Evolutionary conservation across 768 basidiomycete species (phyloP).

Genomic region (Pleurotus cornucopiae): DNA sequence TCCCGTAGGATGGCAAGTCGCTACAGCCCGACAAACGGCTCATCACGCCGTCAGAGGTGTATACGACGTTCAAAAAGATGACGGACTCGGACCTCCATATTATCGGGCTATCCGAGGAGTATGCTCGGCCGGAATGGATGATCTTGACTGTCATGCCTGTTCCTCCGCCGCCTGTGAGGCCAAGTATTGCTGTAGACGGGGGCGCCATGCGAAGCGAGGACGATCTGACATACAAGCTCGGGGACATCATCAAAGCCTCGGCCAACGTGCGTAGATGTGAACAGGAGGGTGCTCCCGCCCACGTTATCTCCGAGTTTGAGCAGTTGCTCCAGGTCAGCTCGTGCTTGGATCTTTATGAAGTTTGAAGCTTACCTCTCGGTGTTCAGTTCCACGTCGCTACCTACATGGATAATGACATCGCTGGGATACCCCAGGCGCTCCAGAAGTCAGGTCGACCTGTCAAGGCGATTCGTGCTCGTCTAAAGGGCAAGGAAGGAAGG

Average conservation of each 20-base stretch:
- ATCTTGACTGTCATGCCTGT: constrained; percentile 97
- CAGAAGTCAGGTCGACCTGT: constrained; percentile 98
- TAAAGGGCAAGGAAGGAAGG: constrained; percentile 99
- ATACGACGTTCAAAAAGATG: constrained; percentile 95
- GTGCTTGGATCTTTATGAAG: background rate
- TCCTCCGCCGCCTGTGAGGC: constrained; percentile 95
- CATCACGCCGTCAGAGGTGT: constrained; percentile 84
- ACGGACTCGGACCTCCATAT: constrained; percentile 82
- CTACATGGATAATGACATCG: constrained; percentile 99
- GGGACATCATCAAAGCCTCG: constrained; percentile 94
- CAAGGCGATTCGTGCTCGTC: constrained; percentile 94
- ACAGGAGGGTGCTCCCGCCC: constrained; percentile 94
- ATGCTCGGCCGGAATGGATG: constrained; percentile 99
- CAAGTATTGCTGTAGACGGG: constrained; percentile 95
- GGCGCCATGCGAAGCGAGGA: constrained; percentile 97
- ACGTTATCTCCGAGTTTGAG: constrained; percentile 94
- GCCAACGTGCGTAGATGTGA: constrained; percentile 89
- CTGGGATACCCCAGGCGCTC: constrained; percentile 94
- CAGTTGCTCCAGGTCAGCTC: constrained; percentile 84
- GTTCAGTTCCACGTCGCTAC: constrained; percentile 95
- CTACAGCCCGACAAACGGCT: constrained; percentile 79
- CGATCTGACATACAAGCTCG: constrained; percentile 96
- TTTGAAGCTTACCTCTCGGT: constrained; percentile 8
- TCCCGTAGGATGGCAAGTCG: constrained; percentile 68
- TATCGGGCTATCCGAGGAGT: constrained; percentile 91